phyloP scores from a whole-genome alignment of 164 flowering plant genomes.

The Vitis rotundifolia region DNA sequence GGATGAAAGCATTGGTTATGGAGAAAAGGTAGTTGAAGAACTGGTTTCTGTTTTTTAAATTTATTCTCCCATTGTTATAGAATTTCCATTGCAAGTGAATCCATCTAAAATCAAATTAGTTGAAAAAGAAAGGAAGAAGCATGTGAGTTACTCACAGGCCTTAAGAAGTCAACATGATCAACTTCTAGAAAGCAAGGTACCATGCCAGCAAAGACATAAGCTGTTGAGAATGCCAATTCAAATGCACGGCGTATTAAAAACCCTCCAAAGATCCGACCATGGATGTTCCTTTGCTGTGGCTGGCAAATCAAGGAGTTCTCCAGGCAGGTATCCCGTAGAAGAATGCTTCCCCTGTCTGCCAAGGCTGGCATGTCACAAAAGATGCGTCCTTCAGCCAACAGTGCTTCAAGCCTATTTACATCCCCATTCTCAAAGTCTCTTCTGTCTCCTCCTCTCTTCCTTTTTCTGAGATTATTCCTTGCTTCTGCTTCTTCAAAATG shows the following conservation, averaged over 20 bases:
- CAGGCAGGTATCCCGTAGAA: constrained; percentile 74
- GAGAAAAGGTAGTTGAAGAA: no score
- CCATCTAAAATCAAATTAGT: background rate
- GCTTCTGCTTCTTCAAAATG: constrained; percentile 79
- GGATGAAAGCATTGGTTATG: no score
- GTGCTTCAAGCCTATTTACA: constrained; percentile 42
- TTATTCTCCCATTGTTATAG: background rate
- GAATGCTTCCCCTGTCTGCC: constrained; percentile 93
- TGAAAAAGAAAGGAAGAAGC: constrained; percentile 1
- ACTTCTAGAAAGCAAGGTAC: constrained; percentile 88
- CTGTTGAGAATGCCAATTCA: constrained; percentile 89
- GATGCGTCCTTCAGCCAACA: constrained; percentile 82
- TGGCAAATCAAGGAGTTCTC: constrained; percentile 92
- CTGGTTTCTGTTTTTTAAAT: no score
- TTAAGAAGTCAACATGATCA: constrained; percentile 92
- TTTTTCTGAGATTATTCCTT: constrained; percentile 62
- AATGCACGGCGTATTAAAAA: constrained; percentile 92
- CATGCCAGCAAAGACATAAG: constrained; percentile 84
- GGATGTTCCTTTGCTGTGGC: constrained; percentile 95
- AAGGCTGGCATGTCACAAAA: constrained; percentile 96
- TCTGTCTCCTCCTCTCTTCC: constrained; percentile 46
- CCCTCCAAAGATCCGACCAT: constrained; percentile 96
- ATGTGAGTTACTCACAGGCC: constrained; percentile 67
- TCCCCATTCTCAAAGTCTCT: constrained; percentile 49
- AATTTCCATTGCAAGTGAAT: background rate